phyloP scores from a whole-genome alignment of 2,329 filamentous ascomycete species.

The Daldinia sp. region DNA sequence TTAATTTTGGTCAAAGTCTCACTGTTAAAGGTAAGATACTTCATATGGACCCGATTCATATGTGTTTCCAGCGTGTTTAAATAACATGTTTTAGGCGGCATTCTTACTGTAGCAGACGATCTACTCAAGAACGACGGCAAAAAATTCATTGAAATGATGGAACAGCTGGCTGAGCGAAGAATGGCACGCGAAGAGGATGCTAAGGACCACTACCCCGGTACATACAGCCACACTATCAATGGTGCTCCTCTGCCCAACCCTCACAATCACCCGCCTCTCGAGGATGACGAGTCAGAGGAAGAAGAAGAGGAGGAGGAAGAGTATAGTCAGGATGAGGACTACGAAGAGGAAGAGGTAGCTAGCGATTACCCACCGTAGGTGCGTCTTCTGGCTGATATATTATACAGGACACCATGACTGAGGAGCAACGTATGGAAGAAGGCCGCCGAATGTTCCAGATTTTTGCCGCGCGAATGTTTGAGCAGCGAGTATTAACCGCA shows the following conservation, averaged over 20 bases:
- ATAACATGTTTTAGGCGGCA: constrained; percentile 75
- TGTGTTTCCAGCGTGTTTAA: constrained; percentile 37
- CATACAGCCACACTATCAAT: constrained; percentile 64
- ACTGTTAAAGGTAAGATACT: constrained; percentile 79
- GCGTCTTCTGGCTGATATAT: constrained; percentile 37
- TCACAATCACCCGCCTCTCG: constrained; percentile 79
- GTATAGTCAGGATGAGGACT: constrained; percentile 69
- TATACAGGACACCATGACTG: constrained; percentile 90
- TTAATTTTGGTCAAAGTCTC: constrained; percentile 96
- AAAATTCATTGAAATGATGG: constrained; percentile 99
- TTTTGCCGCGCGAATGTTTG: constrained; percentile 98
- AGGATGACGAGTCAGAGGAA: constrained; percentile 78
- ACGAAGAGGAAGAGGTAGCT: constrained; percentile 80
- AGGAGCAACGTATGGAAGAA: constrained; percentile 99
- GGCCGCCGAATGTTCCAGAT: constrained; percentile 99
- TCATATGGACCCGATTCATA: constrained; percentile 22
- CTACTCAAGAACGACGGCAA: constrained; percentile 98
- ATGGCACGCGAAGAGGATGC: constrained; percentile 97
- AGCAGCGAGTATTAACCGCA: constrained; percentile 94
- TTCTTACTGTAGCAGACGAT: constrained; percentile 98
- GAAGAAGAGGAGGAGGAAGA: constrained; percentile 70
- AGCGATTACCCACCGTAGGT: constrained; percentile 9
- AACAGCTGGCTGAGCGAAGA: constrained; percentile 93
- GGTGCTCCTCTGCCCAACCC: constrained; percentile 61
- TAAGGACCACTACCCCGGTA: constrained; percentile 68